Percentiles rank a stretch among this genome's conserved stretches.
phyloP scores from a whole-genome alignment of 129 eudicot species.

The Artemisia argyi region DNA sequence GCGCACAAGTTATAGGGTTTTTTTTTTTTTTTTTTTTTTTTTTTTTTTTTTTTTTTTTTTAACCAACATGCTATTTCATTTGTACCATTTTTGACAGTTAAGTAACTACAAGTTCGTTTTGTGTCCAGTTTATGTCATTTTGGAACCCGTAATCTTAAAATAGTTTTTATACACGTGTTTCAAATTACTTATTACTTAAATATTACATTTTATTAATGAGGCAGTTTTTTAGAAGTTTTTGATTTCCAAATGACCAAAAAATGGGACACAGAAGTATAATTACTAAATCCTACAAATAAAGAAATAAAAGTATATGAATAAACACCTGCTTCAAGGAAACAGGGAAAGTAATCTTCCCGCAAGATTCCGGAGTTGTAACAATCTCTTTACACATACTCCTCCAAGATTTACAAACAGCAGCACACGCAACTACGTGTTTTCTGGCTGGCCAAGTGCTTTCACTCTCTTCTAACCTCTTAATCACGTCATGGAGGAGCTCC shows the following conservation, averaged over 20 bases:
- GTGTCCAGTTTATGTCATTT: too few species aligned
- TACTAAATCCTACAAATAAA: not conserved
- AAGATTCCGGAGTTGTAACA: constrained; percentile 66
- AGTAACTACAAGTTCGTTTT: too few species aligned
- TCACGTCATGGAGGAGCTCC: constrained; percentile 74
- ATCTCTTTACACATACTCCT: constrained; percentile 83
- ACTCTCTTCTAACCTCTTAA: constrained; percentile 74
- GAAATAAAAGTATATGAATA: not conserved
- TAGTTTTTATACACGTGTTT: too few species aligned
- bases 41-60: too few species aligned
- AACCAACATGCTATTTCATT: not conserved
- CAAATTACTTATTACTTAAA: too few species aligned
- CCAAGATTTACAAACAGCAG: constrained; percentile 81
- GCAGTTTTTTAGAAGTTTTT: too few species aligned
- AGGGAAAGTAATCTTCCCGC: constrained; percentile 85
- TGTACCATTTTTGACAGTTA: not conserved
- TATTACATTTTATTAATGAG: too few species aligned
- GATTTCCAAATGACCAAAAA: too few species aligned
- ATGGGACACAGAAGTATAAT: too few species aligned
- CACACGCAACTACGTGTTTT: constrained; percentile 77
- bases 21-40: too few species aligned
- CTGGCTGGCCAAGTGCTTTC: constrained; percentile 83
- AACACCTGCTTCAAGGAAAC: constrained; percentile 82
- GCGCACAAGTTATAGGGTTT: not conserved
- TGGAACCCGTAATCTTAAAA: not conserved